Conservation (phyloP, 179 eudicot genomes). For the Sideroxylon spinosum region DNA sequence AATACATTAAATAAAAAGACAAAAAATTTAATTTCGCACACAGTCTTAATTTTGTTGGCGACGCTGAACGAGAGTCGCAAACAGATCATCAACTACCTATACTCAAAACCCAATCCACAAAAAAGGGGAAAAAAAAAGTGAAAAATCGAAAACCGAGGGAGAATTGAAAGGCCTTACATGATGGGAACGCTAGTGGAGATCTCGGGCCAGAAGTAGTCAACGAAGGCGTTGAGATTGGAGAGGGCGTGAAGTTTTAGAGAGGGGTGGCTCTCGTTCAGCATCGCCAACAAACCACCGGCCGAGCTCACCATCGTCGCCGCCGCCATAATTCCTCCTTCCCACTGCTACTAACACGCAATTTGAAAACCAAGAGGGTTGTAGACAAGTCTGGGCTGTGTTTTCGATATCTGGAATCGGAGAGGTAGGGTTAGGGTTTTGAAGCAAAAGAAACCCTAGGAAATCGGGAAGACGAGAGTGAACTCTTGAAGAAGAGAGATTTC, state of each 20-base stretch:
- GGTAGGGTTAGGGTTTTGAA: slow-evolving; percentile 5
- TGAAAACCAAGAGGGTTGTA: not conserved
- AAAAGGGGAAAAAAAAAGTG: not conserved
- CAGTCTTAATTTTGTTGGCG: too few species aligned
- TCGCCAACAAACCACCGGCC: slow-evolving; percentile 75
- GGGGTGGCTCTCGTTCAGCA: slow-evolving; percentile 69
- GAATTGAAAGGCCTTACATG: slow-evolving; percentile 37
- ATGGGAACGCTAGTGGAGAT: slow-evolving; percentile 79
- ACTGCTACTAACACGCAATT: not conserved
- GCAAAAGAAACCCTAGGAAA: slow-evolving; percentile 4
- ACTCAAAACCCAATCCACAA: not conserved
- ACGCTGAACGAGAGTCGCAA: too few species aligned
- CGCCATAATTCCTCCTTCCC: not conserved
- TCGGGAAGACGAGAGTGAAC: not conserved
- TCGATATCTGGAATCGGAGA: not conserved
- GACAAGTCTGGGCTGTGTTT: not conserved
- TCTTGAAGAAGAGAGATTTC: not conserved
- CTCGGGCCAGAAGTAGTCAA: slow-evolving; percentile 85
- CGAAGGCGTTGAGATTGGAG: slow-evolving; percentile 62
- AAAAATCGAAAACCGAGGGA: not conserved
- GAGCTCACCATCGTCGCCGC: slow-evolving; percentile 70
- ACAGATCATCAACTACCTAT: not conserved
- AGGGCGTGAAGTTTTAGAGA: slow-evolving; percentile 76
- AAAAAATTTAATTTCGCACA: not conserved
- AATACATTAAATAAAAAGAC: not conserved